Conservation (phyloP, 148 eudicot species). For the Salicornia ramosissima region DNA sequence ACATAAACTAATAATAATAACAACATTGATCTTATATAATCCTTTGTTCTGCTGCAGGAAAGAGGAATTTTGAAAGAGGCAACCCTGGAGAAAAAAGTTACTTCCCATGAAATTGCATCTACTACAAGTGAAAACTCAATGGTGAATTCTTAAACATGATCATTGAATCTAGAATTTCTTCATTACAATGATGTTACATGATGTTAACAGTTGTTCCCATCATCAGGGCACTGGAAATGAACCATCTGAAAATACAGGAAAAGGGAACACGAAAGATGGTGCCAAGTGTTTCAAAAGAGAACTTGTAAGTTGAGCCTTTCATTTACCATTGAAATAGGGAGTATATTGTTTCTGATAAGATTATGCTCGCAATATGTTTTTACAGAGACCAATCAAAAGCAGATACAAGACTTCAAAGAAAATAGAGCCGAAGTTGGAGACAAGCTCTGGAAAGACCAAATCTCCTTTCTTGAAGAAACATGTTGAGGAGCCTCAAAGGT, state of each 20-base stretch:
- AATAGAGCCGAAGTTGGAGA: slow-evolving; percentile 22
- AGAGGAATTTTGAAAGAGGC: slow-evolving; percentile 88
- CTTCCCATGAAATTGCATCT: slow-evolving; percentile 33
- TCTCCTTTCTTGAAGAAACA: slow-evolving; percentile 31
- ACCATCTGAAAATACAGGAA: slow-evolving; percentile 19
- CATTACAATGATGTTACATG: not conserved
- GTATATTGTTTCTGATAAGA: not conserved
- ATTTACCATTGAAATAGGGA: not conserved
- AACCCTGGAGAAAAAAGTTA: slow-evolving; percentile 49
- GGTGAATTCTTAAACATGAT: slow-evolving; percentile 10
- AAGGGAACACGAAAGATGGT: slow-evolving; percentile 21
- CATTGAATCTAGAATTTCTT: not conserved
- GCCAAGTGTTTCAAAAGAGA: slow-evolving; percentile 20
- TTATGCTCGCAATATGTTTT: not conserved
- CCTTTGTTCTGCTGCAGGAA: slow-evolving; percentile 49
- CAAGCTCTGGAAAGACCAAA: slow-evolving; percentile 24
- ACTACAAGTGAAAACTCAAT: slow-evolving; percentile 31
- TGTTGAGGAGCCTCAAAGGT: slow-evolving; percentile 39
- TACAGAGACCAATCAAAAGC: slow-evolving; percentile 31
- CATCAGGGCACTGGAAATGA: slow-evolving; percentile 19
- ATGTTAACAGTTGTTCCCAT: not conserved
- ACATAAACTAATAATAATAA: no score
- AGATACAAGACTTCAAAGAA: slow-evolving; percentile 17
- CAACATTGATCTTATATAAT: slow-evolving; percentile 2
- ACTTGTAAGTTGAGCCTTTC: slow-evolving; percentile 20